Percentiles rank a stretch among this genome's conserved stretches.
Conservation (phyloP, 1,139 yeast species). For the Geotrichum carabidarum region DNA sequence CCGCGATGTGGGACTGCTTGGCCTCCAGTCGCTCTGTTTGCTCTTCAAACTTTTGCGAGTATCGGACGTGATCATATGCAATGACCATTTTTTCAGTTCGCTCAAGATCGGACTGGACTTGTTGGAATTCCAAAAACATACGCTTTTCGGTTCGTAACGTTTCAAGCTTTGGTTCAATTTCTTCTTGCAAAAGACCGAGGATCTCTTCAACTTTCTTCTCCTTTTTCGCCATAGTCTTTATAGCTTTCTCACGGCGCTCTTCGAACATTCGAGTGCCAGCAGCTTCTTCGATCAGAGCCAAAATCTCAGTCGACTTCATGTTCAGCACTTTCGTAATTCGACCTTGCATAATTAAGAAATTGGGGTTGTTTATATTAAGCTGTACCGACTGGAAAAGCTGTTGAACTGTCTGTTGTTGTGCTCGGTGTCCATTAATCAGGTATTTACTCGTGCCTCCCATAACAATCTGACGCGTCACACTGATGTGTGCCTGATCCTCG, state of each 20-base stretch:
- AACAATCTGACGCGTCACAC: constrained; percentile 87
- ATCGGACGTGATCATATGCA: constrained; percentile 64
- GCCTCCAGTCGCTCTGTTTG: constrained; percentile 35
- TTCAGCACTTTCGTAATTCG: constrained; percentile 93
- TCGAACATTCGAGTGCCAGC: constrained; percentile 97
- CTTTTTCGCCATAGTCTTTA: constrained; percentile 85
- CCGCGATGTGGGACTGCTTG: constrained; percentile 39
- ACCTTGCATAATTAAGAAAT: constrained; percentile 97
- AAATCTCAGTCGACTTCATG: constrained; percentile 88
- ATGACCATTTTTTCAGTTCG: constrained; percentile 65
- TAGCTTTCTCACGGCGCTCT: constrained; percentile 86
- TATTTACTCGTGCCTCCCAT: constrained; percentile 92
- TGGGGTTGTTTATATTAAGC: constrained; percentile 91
- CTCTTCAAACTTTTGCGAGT: constrained; percentile 34
- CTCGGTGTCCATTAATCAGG: constrained; percentile 91
- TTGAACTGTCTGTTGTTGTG: constrained; percentile 89
- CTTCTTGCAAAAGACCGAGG: constrained; percentile 66
- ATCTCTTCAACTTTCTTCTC: constrained; percentile 80
- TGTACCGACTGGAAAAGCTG: constrained; percentile 92
- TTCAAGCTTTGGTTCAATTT: constrained; percentile 88
- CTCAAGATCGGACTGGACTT: constrained; percentile 75
- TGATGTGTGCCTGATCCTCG: constrained; percentile 70
- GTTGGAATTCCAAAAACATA: constrained; percentile 78
- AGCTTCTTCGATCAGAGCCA: constrained; percentile 93
- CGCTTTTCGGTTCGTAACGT: constrained; percentile 77